Conservation (phyloP, 148 eudicot species). For the Rhododendron molle region DNA sequence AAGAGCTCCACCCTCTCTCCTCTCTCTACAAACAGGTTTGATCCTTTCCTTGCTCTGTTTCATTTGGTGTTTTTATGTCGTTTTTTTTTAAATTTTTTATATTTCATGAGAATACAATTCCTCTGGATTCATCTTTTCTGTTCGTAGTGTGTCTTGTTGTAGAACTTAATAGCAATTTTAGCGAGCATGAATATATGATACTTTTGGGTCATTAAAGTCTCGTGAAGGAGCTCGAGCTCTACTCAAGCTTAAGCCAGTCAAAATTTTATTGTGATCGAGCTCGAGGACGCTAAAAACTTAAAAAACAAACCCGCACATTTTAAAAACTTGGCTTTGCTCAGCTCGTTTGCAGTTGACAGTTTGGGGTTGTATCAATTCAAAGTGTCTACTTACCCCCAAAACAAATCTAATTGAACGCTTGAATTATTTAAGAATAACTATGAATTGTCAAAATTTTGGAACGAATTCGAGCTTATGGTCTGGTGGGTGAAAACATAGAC, state of each 20-base stretch:
- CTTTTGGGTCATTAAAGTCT: not conserved
- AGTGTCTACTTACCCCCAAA: not conserved
- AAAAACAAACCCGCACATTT: not conserved
- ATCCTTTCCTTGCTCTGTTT: not conserved
- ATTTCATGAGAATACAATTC: not conserved
- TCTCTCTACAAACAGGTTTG: constrained; percentile 63
- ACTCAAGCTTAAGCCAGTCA: not conserved
- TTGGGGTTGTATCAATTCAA: not conserved
- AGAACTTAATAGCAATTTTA: too few relatives aligned
- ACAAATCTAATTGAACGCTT: not conserved
- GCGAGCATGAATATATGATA: too few relatives aligned
- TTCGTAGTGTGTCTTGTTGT: not conserved
- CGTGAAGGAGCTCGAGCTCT: not conserved
- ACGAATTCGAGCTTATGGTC: not conserved
- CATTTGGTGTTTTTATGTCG: not conserved
- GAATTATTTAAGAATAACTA: not conserved
- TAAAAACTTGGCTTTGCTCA: too few relatives aligned
- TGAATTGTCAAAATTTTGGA: not conserved
- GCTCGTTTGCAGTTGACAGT: not conserved
- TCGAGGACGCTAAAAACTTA: not conserved
- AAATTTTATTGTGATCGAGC: not conserved
- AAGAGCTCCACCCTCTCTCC: constrained; percentile 64
- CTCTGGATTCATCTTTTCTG: not conserved
- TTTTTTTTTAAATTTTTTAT: not conserved
- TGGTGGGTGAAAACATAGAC: not conserved